A percentile compares a stretch with the other conserved stretches of the same genome.
phyloP scores from a whole-genome alignment of 148 eudicot species.

The Rhododendron kiyosumense region DNA sequence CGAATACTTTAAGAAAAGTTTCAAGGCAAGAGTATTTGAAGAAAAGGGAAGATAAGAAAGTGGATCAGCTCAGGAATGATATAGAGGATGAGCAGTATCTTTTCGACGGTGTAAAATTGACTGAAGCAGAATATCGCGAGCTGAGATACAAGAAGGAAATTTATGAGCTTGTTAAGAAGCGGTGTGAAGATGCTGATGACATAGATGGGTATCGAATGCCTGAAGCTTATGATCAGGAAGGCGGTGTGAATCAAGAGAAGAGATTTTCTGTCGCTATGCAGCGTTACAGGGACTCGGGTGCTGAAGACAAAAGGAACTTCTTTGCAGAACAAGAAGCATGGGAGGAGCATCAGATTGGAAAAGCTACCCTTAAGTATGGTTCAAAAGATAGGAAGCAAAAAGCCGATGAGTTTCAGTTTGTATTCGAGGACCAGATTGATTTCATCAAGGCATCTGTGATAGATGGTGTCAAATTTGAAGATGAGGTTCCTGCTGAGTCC shows the following conservation, averaged over 20 bases:
- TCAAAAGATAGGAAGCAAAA: conserved; percentile 44
- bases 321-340: conserved; percentile 73
- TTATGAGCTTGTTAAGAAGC: conserved; percentile 39
- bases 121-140: conserved; percentile 73
- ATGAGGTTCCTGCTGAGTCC: conserved; percentile 32
- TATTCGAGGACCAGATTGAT: conserved; percentile 73
- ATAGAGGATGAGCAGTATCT: conserved; percentile 76
- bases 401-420: conserved; percentile 52
- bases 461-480: conserved; percentile 57
- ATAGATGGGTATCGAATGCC: conserved; percentile 61
- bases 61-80: conserved; percentile 92
- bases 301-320: conserved; percentile 85
- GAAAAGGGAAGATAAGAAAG: conserved; percentile 87
- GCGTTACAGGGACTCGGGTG: conserved; percentile 39
- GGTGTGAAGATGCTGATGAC: conserved; percentile 38
- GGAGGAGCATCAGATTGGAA: conserved; percentile 71
- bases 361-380: conserved; percentile 85
- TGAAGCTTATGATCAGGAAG: conserved; percentile 72
- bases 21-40: conserved; percentile 92
- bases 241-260: conserved; percentile 68
- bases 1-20: conserved; percentile 35
- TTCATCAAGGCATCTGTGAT: conserved; percentile 55
- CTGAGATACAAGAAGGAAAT: conserved; percentile 57
- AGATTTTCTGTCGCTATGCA: conserved; percentile 65
- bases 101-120: conserved; percentile 65